Conservation (phyloP, 495 filamentous ascomycete species). For the Penicillium arizonense region DNA sequence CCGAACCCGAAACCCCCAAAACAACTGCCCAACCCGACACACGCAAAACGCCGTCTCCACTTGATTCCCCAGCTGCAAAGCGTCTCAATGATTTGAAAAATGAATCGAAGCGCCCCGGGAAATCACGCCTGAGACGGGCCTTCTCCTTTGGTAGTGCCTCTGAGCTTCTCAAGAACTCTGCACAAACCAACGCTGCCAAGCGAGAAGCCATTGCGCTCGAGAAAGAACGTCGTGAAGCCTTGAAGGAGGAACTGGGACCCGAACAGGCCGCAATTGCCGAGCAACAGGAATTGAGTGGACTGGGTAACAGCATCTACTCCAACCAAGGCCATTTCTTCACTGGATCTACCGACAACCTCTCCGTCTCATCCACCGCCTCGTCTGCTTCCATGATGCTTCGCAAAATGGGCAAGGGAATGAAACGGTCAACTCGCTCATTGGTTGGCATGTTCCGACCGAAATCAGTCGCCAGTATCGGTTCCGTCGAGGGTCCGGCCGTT, state of each 20-base stretch:
- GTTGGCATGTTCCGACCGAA: slow-evolving; percentile 96
- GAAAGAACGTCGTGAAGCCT: slow-evolving; percentile 67
- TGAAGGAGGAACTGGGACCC: slow-evolving; percentile 71
- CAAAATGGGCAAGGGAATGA: slow-evolving; percentile 98
- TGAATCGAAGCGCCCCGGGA: slow-evolving; percentile 67
- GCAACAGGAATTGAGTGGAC: slow-evolving; percentile 85
- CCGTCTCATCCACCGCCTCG: slow-evolving; percentile 95
- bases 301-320: slow-evolving; percentile 91
- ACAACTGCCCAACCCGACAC: slow-evolving; percentile 12
- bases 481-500: slow-evolving; percentile 58
- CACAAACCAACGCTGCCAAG: slow-evolving; percentile 58
- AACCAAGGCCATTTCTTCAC: slow-evolving; percentile 83
- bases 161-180: slow-evolving; percentile 77
- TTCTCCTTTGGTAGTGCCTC: slow-evolving; percentile 98
- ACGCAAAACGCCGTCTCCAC: slow-evolving; percentile 22
- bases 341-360: slow-evolving; percentile 93
- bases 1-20: slow-evolving; percentile 43
- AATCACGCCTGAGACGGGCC: slow-evolving; percentile 84
- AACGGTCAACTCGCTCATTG: slow-evolving; percentile 83
- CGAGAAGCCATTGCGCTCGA: slow-evolving; percentile 55
- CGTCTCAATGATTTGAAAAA: slow-evolving; percentile 81
- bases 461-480: slow-evolving; percentile 75
- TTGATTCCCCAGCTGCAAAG: slow-evolving; percentile 69
- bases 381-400: slow-evolving; percentile 99
- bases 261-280: slow-evolving; percentile 89